Conservation (phyloP, 2,329 filamentous ascomycete species). For the Thelonectria discophora region DNA sequence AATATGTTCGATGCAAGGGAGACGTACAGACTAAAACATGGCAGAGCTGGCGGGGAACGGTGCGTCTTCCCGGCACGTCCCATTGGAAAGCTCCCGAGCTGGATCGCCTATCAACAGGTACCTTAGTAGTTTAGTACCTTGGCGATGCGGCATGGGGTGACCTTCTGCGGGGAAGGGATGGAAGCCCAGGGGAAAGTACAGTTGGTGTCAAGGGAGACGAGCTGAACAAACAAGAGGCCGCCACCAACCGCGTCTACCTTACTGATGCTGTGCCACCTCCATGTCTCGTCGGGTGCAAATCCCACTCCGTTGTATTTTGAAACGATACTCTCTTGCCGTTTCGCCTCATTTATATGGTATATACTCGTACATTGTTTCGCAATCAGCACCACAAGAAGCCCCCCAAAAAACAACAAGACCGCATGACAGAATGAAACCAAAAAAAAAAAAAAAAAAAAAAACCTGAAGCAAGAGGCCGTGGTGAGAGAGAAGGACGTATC, state of each 20-base stretch:
- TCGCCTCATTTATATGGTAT: conserved; percentile 25
- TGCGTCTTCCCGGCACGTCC: no score
- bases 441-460: conserved; percentile 2
- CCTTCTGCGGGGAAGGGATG: no score
- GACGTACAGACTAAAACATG: no score
- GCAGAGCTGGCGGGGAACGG: no score
- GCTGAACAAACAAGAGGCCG: no score
- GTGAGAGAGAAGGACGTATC: background rate
- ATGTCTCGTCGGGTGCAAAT: background rate
- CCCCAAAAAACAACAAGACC: conserved; percentile 16
- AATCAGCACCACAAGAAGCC: conserved; percentile 18
- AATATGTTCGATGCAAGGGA: no score
- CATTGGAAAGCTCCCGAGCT: no score
- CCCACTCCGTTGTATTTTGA: background rate
- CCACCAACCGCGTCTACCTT: background rate
- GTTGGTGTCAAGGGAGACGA: no score
- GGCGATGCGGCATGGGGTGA: no score
- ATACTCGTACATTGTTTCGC: conserved; percentile 28
- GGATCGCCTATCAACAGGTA: no score
- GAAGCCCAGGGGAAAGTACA: no score
- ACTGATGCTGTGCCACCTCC: background rate
- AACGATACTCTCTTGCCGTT: background rate
- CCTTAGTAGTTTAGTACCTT: no score
- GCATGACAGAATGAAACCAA: background rate
- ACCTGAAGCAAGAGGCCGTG: background rate